A percentile compares a stretch with the other conserved stretches of the same genome.
phyloP scores from a whole-genome alignment of 2,329 filamentous ascomycete species.

The Rutstroemia sydowiana region DNA sequence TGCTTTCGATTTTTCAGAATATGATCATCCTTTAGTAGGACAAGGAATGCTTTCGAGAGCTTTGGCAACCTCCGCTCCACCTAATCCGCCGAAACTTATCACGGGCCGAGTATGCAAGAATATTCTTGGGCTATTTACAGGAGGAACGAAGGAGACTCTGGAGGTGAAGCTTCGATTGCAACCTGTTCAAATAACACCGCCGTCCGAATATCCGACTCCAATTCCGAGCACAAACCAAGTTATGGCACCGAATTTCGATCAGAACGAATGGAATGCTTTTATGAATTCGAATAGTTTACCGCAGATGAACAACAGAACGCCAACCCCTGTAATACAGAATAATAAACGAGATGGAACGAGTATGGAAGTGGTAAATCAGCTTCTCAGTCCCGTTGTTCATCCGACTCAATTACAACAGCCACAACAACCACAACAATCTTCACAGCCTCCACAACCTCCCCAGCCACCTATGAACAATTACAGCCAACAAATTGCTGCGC shows the following conservation, averaged over 20 bases:
- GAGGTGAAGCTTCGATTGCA: constrained; percentile 89
- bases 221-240: constrained; percentile 54
- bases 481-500: constrained; percentile 14
- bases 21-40: constrained; percentile 84
- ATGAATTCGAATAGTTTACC: constrained; percentile 56
- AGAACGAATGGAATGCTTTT: constrained; percentile 71
- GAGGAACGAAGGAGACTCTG: constrained; percentile 76
- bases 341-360: constrained; percentile 24
- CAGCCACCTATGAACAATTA: constrained; percentile 14
- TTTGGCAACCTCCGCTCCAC: constrained; percentile 50
- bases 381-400: constrained; percentile 26
- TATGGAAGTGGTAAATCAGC: constrained; percentile 35
- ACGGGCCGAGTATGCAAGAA: constrained; percentile 89
- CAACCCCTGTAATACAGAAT: constrained; percentile 10
- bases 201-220: constrained; percentile 52
- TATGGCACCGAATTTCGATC: constrained; percentile 54
- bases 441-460: not conserved
- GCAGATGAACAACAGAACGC: constrained; percentile 28
- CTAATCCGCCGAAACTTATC: constrained; percentile 61
- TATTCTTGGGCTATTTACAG: constrained; percentile 73
- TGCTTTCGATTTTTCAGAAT: constrained; percentile 92
- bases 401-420: not conserved
- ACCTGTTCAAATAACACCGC: constrained; percentile 53
- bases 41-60: constrained; percentile 91
- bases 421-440: constrained; percentile 10